phyloP scores from a whole-genome alignment of 1,284 basidiomycete species.

The Cutaneotrichosporon curvatum region DNA sequence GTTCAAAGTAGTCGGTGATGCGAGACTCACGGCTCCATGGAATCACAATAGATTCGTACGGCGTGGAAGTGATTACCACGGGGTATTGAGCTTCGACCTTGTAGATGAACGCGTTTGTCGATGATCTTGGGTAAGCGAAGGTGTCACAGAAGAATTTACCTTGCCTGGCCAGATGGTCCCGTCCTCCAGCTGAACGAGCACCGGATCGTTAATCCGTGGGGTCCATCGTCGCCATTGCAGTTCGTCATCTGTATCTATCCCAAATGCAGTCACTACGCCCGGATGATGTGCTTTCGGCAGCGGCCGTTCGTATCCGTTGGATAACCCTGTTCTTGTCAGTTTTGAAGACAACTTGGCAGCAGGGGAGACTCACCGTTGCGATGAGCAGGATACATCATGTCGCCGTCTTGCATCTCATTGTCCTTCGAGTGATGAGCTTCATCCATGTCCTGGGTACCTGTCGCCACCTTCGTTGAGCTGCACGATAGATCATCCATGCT shows the following conservation, averaged over 20 bases:
- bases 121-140: constrained; percentile 28
- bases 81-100: constrained; percentile 33
- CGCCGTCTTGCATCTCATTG: constrained; percentile 11
- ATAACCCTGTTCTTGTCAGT: not conserved
- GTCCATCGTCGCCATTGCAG: constrained; percentile 34
- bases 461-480: constrained; percentile 2
- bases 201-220: constrained; percentile 32
- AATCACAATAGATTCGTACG: constrained; percentile 34
- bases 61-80: constrained; percentile 40
- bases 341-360: not conserved
- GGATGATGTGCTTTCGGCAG: constrained; percentile 25
- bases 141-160: constrained; percentile 11
- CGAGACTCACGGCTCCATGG: constrained; percentile 28
- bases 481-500: constrained; percentile 39
- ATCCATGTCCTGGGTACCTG: constrained; percentile 2
- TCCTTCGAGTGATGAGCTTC: not conserved
- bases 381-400: not conserved
- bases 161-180: constrained; percentile 35
- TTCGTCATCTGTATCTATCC: constrained; percentile 28
- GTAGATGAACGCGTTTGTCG: constrained; percentile 36
- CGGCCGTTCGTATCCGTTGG: constrained; percentile 8
- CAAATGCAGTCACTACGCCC: constrained; percentile 24
- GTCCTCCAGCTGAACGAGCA: constrained; percentile 31
- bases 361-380: not conserved
- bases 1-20: no score